Conservation (phyloP, 352 stramenopile species). For the Halophytophthora polymorphica region DNA sequence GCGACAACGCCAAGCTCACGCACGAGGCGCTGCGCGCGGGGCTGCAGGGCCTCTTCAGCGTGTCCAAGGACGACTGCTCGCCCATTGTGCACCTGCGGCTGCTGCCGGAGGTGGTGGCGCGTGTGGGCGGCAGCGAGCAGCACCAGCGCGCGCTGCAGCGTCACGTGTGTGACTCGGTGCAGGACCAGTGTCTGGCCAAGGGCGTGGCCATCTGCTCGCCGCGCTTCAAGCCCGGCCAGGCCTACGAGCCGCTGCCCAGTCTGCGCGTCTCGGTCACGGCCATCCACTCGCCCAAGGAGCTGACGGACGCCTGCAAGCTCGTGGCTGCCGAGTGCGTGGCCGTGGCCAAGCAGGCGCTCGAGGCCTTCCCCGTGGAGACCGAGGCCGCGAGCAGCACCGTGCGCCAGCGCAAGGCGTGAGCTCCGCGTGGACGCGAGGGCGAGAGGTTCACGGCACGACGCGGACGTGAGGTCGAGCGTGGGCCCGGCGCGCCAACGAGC, state of each 20-base stretch:
- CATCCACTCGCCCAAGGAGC: constrained; percentile 56
- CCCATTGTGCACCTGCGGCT: constrained; percentile 72
- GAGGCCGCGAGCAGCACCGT: constrained; percentile 20
- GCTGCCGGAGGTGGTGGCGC: constrained; percentile 34
- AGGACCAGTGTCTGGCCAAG: constrained; percentile 56
- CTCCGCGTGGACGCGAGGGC: no score
- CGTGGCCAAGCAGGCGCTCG: constrained; percentile 43
- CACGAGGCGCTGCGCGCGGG: constrained; percentile 46
- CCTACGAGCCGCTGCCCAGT: constrained; percentile 58
- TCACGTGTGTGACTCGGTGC: constrained; percentile 62
- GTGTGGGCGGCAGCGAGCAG: constrained; percentile 34
- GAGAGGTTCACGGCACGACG: no score
- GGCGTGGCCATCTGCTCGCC: constrained; percentile 72
- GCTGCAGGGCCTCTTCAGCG: constrained; percentile 34
- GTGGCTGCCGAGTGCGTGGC: constrained; percentile 58
- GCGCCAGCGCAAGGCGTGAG: constrained; percentile 40
- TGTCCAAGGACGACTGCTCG: constrained; percentile 64
- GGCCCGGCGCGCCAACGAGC: no score
- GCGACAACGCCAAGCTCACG: constrained; percentile 58
- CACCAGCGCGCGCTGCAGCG: constrained; percentile 48
- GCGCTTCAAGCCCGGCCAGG: constrained; percentile 67
- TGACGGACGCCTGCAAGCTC: constrained; percentile 50
- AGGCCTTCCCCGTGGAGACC: constrained; percentile 22
- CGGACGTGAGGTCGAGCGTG: no score
- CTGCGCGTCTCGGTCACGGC: constrained; percentile 75